phyloP scores from a whole-genome alignment of 2,329 filamentous ascomycete species.

The Colletotrichum gigasporum region DNA sequence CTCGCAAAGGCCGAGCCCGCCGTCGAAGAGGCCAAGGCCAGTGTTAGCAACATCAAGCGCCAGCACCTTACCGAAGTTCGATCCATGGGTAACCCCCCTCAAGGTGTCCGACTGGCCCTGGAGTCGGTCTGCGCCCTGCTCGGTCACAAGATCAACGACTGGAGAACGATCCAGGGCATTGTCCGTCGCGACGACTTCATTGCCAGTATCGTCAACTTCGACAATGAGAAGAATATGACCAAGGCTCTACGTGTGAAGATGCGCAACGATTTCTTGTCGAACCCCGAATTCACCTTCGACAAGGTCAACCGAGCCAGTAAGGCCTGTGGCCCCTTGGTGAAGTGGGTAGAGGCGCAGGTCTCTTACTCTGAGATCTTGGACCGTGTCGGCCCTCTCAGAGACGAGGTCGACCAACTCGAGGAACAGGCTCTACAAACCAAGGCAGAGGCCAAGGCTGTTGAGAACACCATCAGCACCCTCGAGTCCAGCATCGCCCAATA shows the following conservation, averaged over 20 bases:
- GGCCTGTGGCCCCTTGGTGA: slow-evolving; percentile 94
- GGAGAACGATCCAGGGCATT: slow-evolving; percentile 90
- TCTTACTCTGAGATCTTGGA: slow-evolving; percentile 98
- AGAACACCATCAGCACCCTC: slow-evolving; percentile 84
- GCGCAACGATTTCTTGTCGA: slow-evolving; percentile 90
- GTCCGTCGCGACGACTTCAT: slow-evolving; percentile 96
- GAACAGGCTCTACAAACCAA: slow-evolving; percentile 91
- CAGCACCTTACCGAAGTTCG: slow-evolving; percentile 97
- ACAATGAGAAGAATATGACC: slow-evolving; percentile 97
- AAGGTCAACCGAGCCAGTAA: slow-evolving; percentile 96
- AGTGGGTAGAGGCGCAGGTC: slow-evolving; percentile 97
- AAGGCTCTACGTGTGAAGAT: slow-evolving; percentile 83
- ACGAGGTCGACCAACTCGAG: slow-evolving; percentile 88
- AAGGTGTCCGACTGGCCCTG: slow-evolving; percentile 89
- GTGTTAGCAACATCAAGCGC: slow-evolving; percentile 97
- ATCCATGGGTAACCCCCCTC: slow-evolving; percentile 93
- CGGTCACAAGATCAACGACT: slow-evolving; percentile 88
- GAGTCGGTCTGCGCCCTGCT: slow-evolving; percentile 97
- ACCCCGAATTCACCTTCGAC: slow-evolving; percentile 95
- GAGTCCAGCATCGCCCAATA: slow-evolving; percentile 93
- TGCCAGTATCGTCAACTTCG: slow-evolving; percentile 95
- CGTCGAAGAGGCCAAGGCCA: slow-evolving; percentile 90
- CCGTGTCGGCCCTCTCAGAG: slow-evolving; percentile 88
- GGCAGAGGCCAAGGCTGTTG: slow-evolving; percentile 90
- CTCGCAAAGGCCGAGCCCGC: slow-evolving; percentile 92